Evolutionary conservation across 1,284 basidiomycete species (phyloP), one percentile per base, ranked within the genome.

Genomic region (Papiliotrema terrestris): DNA sequence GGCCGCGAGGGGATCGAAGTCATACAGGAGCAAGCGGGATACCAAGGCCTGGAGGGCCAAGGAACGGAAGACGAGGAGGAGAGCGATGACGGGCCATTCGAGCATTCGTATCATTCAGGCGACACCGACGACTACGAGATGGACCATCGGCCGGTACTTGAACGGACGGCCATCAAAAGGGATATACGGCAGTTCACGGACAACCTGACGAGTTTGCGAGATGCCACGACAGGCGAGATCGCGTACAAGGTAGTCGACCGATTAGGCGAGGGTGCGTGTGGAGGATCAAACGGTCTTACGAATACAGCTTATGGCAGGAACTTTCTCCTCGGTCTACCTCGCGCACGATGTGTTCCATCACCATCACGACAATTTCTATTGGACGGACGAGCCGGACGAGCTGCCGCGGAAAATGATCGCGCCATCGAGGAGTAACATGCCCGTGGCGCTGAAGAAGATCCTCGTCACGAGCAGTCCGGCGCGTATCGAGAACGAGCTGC

Each of bases 281-380:
- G 20, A n/a, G 20, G 32, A 15, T 38, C 17, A 22, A 9, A 43
- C 2, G 1, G 23, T 38, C 15, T n/a, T 11, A 13, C 25, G 19
- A 25, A 32, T 11, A n/a, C 6, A 26, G 32, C 52, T 52, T 41
- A 32, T 44, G 36, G 44, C 36, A 82, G 92, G 95, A 23, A 99
- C 95, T 2, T 99, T 99, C 77, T 98, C 95, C 0, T 94, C 93
- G 9, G 95, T 99, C 11, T 99, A 98, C 82, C 97, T 98, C 69
- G 95, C 94, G 0, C 78, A 94, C 62, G 95, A 98, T 75, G 69
- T 88, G 37, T 78, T 83, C 55, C 83, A 89, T 66, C 74, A 80
- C 42, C 86, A 85, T 55, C 94, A 87, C 83, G 82, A 92, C 76
- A 97, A 98, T 73, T 67, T 78, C 9, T 80, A 83, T 19, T 97